Evolutionary conservation across 129 eudicot genomes (phyloP), one percentile per base, ranked within the genome.

Genomic region (Flaveria bidentis): DNA sequence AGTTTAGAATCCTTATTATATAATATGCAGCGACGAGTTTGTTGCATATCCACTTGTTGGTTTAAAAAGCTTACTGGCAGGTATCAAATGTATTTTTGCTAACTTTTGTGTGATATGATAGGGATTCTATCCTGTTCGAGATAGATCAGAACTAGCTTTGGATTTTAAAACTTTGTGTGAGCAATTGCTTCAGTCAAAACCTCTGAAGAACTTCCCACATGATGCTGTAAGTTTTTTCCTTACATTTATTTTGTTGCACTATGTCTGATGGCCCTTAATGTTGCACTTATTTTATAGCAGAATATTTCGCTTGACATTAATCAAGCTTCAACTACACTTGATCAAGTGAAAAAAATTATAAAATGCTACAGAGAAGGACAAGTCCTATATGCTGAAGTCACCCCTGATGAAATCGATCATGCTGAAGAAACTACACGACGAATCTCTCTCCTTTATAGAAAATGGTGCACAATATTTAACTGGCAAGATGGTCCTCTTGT

Each of bases 401-500:
- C 84, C 64, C 44, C 18, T 47, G 58, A 80, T 63, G 97, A 94
- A 50, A 73, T 95, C 67, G 78, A 57, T 44, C 28, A 71, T 56
- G 70, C 86, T 53, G 87, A 86, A 73, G 76, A 75, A 66, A 71
- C 85, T 22, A 67, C 71, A 14, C 74, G 52, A 51, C 77, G 80
- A 3, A 73, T 94, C 47, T 22, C 71, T 64, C 71, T 81, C 66
- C 84, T 91, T 72, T 82, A 86, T 79, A 86, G 86, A 78, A 87
- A 80, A 77, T 95, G 99, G 99, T 86, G 82, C 74, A 84, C 94
- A 9, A 89, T 95, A 65, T 95, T 95, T 71, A 64, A 61, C 58
- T 95, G 99, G 99, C 96, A 95, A 84, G 99, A 95, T 87, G 99
- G 99, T 53, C 96, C 99, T 41, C 99, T 95, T 51, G 88, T 95